Percentiles rank a stretch among this genome's conserved stretches.
phyloP scores from a whole-genome alignment of 352 stramenopile genomes.

The Pythium volutum region DNA sequence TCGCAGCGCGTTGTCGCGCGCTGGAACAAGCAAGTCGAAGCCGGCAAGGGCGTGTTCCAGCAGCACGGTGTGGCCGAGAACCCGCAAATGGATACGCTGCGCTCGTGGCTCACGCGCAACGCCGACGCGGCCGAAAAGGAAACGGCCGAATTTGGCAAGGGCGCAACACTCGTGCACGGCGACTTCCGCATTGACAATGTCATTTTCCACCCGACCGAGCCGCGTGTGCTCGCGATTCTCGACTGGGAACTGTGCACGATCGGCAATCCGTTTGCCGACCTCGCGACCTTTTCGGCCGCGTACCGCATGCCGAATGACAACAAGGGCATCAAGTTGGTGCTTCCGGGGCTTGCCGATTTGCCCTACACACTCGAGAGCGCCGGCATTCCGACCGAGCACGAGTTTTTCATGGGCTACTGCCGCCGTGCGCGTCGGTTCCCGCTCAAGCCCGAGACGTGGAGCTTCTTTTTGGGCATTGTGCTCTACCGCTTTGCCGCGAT shows the following conservation, averaged over 20 bases:
- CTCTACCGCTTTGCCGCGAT: slow-evolving; percentile 79
- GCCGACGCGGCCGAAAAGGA: slow-evolving; percentile 50
- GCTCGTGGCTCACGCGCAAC: slow-evolving; percentile 49
- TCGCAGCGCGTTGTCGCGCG: slow-evolving; percentile 64
- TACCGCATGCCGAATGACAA: slow-evolving; percentile 45
- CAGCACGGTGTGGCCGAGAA: slow-evolving; percentile 57
- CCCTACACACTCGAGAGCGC: slow-evolving; percentile 40
- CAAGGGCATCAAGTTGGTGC: slow-evolving; percentile 47
- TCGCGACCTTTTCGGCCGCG: slow-evolving; percentile 60
- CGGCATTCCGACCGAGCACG: slow-evolving; percentile 60
- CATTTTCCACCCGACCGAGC: slow-evolving; percentile 85
- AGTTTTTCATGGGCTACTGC: slow-evolving; percentile 61
- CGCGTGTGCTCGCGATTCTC: slow-evolving; percentile 73
- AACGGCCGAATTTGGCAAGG: slow-evolving; percentile 21
- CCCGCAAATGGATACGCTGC: slow-evolving; percentile 42
- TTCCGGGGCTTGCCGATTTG: slow-evolving; percentile 43
- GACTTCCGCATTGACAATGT: slow-evolving; percentile 89
- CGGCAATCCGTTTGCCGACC: slow-evolving; percentile 78
- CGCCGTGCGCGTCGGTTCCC: slow-evolving; percentile 49
- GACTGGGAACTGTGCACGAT: slow-evolving; percentile 90
- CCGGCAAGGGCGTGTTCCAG: slow-evolving; percentile 41
- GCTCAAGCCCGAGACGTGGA: slow-evolving; percentile 54
- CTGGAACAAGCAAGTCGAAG: slow-evolving; percentile 72
- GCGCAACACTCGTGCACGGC: slow-evolving; percentile 68
- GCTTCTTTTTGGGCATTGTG: slow-evolving; percentile 72